A percentile compares a stretch with the other conserved stretches of the same genome.
phyloP scores from a whole-genome alignment of 1,284 basidiomycete genomes.

The Ganoderma leucocontextum region DNA sequence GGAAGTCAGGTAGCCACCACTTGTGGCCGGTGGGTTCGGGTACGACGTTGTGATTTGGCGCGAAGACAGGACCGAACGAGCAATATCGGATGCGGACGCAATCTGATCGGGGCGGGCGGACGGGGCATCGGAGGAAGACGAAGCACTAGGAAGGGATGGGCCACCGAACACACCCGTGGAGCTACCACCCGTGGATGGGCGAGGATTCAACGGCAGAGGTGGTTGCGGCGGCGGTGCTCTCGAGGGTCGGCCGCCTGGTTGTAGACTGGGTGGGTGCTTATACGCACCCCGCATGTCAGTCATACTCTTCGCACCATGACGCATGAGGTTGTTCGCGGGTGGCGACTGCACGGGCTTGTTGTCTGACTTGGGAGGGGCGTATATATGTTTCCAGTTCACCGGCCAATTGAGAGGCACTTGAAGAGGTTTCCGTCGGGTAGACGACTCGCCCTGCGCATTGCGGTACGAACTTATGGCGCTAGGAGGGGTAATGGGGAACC shows the following conservation, averaged over 20 bases:
- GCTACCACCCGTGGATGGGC: conserved; percentile 38
- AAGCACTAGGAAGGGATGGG: conserved; percentile 22
- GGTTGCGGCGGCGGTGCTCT: conserved; percentile 24
- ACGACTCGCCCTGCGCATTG: conserved; percentile 40
- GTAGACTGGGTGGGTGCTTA: conserved; percentile 46
- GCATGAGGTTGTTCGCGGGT: conserved; percentile 31
- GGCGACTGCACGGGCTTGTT: conserved; percentile 30
- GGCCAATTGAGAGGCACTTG: conserved; percentile 55
- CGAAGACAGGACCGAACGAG: conserved; percentile 33
- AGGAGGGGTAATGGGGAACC: conserved; percentile 23
- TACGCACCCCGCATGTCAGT: conserved; percentile 56
- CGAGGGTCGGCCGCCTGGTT: conserved; percentile 41
- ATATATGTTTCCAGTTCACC: conserved; percentile 59
- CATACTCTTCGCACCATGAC: conserved; percentile 61
- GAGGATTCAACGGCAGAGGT: conserved; percentile 30
- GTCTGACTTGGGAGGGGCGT: conserved; percentile 35
- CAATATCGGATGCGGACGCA: conserved; percentile 23
- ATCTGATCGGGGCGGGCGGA: conserved; percentile 22
- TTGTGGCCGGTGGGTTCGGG: conserved; percentile 20
- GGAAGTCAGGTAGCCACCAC: conserved; percentile 18
- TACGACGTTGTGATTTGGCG: conserved; percentile 54
- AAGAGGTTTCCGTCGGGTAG: conserved; percentile 33
- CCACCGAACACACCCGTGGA: conserved; percentile 23
- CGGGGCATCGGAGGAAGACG: conserved; percentile 22
- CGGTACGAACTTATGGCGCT: conserved; percentile 36